phyloP scores from a whole-genome alignment of 805 yeast genomes.

The Spencermartinsiella europaea region DNA sequence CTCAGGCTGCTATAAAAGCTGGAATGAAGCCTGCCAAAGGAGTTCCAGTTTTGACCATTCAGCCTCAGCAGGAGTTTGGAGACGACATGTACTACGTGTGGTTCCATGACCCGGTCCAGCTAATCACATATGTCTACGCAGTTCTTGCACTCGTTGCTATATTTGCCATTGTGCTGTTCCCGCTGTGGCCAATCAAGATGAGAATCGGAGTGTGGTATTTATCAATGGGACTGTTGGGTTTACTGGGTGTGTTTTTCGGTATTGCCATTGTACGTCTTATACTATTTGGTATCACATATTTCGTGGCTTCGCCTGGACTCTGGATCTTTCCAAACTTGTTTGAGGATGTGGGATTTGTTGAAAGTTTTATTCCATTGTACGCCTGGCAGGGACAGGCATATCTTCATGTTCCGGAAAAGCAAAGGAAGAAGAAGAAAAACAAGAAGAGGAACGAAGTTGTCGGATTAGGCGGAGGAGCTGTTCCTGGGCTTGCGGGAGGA shows the following conservation, averaged over 20 bases:
- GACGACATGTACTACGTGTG: constrained; percentile 66
- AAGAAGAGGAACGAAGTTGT: background rate
- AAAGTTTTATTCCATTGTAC: constrained; percentile 85
- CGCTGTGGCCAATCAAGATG: constrained; percentile 91
- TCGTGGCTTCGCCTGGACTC: constrained; percentile 64
- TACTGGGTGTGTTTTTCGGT: constrained; percentile 69
- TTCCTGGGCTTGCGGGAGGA: background rate
- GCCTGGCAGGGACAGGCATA: constrained; percentile 58
- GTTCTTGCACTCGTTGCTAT: constrained; percentile 61
- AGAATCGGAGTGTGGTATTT: constrained; percentile 87
- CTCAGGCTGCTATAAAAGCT: constrained; percentile 50
- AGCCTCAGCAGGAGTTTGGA: constrained; percentile 35
- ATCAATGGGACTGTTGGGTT: constrained; percentile 68
- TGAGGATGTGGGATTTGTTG: constrained; percentile 91
- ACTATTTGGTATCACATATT: constrained; percentile 54
- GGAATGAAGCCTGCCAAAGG: constrained; percentile 68
- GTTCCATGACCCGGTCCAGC: constrained; percentile 71
- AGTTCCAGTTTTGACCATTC: constrained; percentile 37
- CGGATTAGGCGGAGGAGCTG: background rate
- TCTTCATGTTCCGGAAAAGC: constrained; percentile 13
- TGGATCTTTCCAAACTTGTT: constrained; percentile 96
- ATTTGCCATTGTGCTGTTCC: constrained; percentile 68
- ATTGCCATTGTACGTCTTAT: constrained; percentile 76
- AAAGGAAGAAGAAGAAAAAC: constrained; percentile 22
- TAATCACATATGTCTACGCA: constrained; percentile 56